Evolutionary conservation across 179 eudicot genomes (phyloP), one percentile per base, ranked within the genome.

Genomic region (Actinidia arguta): DNA sequence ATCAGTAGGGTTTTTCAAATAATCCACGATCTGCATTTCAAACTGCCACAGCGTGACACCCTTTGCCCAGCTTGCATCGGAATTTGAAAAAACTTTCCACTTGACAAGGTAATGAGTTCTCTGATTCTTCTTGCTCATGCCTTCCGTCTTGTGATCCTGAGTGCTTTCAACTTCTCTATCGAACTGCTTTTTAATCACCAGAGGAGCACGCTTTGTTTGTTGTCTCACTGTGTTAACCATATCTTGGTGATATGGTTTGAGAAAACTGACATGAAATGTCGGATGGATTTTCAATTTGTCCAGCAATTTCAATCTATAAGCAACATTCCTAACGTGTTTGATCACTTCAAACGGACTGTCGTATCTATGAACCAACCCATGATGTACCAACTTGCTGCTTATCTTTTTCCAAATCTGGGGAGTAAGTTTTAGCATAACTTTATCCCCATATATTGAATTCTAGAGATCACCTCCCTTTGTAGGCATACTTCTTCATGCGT

Each of bases 391-490:
- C 0, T 78, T 64, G 16, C 50, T 66, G 8, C 31, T 16, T 8
- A 72, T 0, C n/a, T n/a, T n/a, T n/a, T n/a, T n/a, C n/a, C n/a
- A n/a, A n/a, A n/a, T n/a, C n/a, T n/a, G n/a, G n/a, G 86, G 75
- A 9, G 68, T 25, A 0, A 83, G 58, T 13, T 82, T 85, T 0
- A 59, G 3, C 73, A 79, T 50, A 9, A 78, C 80, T 10, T 61
- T 42, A 46, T 85, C 78, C 7, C 86, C 80, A 6, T n/a, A 61
- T 64, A 13, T 79, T 0, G 25, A 78, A 85, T 46, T 82, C 80
- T 22, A 73, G 10, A 1, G 74, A n/a, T 12, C 75, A 20, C 20
- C 51, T 52, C 4, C 51, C 16, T 31, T 66, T 25, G 54, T 79
- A 80, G 1, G 61, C 76, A 31, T 62, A 79, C 47, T 83, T 83